phyloP scores from a whole-genome alignment of 1,284 basidiomycete genomes.

The Boletus semigastroideus region DNA sequence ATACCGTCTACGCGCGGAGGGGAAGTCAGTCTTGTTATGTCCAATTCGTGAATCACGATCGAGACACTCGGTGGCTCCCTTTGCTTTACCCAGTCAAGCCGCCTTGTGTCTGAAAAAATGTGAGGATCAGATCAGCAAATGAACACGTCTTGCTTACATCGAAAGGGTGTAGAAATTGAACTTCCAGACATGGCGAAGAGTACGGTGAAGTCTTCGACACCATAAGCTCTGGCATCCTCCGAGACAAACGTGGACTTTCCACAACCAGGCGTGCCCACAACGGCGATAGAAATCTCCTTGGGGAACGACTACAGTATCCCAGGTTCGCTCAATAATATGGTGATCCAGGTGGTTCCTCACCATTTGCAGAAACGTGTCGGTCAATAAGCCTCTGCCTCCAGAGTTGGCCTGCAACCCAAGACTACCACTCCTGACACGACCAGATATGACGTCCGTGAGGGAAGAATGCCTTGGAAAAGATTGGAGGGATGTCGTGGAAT shows the following conservation, averaged over 20 bases:
- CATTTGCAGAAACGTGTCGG: slow-evolving; percentile 39
- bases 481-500: slow-evolving; percentile 43
- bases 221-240: slow-evolving; percentile 61
- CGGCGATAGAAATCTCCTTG: slow-evolving; percentile 53
- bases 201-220: slow-evolving; percentile 29
- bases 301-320: slow-evolving; percentile 21
- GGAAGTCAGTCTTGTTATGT: slow-evolving; percentile 39
- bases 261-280: slow-evolving; percentile 66
- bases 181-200: slow-evolving; percentile 34
- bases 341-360: slow-evolving; percentile 26
- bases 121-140: slow-evolving; percentile 16
- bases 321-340: slow-evolving; percentile 21
- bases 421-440: slow-evolving; percentile 58
- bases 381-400: slow-evolving; percentile 35
- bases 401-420: slow-evolving; percentile 43
- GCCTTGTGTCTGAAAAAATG: slow-evolving; percentile 28
- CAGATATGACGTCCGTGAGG: slow-evolving; percentile 29
- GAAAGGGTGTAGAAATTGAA: slow-evolving; percentile 35
- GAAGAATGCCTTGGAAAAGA: slow-evolving; percentile 37
- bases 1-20: slow-evolving; percentile 65
- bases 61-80: slow-evolving; percentile 30
- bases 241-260: slow-evolving; percentile 72
- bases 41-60: slow-evolving; percentile 33
- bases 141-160: slow-evolving; percentile 39
- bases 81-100: slow-evolving; percentile 35